Evolutionary conservation across 371 early-diverging fungal species (phyloP).

Genomic region (Funneliformis caledonium): DNA sequence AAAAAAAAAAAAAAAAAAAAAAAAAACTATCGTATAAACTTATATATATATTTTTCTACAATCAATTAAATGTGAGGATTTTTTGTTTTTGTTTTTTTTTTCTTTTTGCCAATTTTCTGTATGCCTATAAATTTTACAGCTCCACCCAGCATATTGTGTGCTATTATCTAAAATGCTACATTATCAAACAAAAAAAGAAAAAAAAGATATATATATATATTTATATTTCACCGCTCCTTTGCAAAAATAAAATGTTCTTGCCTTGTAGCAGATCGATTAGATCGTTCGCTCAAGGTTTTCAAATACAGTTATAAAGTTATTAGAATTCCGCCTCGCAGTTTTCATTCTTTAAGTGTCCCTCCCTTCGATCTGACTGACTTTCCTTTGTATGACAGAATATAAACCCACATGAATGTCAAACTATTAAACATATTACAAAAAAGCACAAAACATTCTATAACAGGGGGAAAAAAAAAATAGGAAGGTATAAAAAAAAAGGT

Average conservation of each 20-base stretch:
- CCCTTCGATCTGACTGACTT: not conserved
- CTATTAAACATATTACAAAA: not conserved
- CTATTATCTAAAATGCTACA: constrained; percentile 15
- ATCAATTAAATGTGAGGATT: not conserved
- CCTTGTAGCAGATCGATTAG: constrained; percentile 7
- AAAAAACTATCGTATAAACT: not conserved
- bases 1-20: not conserved
- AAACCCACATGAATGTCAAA: not conserved
- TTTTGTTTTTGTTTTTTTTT: not conserved
- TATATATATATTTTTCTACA: not conserved
- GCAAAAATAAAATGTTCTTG: constrained; percentile 17
- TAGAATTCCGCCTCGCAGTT: not conserved
- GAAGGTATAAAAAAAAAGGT: not conserved
- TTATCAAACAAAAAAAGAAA: constrained; percentile 18
- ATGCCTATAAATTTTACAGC: not conserved
- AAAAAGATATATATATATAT: constrained; percentile 1
- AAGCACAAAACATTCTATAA: constrained; percentile 4
- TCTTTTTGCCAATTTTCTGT: not conserved
- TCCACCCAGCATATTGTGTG: not conserved
- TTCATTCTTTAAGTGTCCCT: not conserved
- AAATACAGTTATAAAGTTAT: constrained; percentile 2
- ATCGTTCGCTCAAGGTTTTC: constrained; percentile 10
- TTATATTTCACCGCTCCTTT: constrained; percentile 6
- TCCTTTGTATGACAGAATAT: not conserved
- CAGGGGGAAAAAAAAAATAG: not conserved